Base-by-base conservation (phyloP, 441 rosid species). In the Brassica hybrid region DNA sequence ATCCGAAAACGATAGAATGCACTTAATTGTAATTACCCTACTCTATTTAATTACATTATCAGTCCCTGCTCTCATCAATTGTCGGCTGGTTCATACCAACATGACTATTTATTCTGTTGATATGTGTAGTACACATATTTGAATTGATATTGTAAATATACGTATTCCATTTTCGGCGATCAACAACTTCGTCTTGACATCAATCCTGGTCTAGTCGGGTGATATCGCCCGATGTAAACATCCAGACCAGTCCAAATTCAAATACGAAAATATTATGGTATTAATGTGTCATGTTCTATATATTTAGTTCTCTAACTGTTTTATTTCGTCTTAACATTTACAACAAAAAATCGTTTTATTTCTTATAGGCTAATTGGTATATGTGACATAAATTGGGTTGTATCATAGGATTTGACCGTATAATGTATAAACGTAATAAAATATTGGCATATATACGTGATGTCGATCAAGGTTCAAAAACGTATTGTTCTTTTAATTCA, bases 1-100 rank as follows among this genome's bases (percentile, higher is more conserved):
- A 45, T 57, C 17, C 45, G 72, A 77, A 45, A 71, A 77, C 21
- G 76, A 71, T 70, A 50, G 34, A 54, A 38, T 56, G 71, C 21
- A 7, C 32, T 16, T 76, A 38, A 70, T 54, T 76, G 23, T 54
- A 27, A 38, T 70, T 71, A 70, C 58, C 75, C 68, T 54, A 70
- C 70, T 41, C 21, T 63, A 54, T 43, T 52, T 3, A 63, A 36
- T 63, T 63, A 54, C 68, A 63, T 52, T 9, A 69, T 38, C 69
- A 48, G 58, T 14, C 57, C 34, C 34, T 30, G 34, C 36, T 27
- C 52, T 32, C 64, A 76, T 36, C 52, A 38, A 8, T 38, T 76
- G 75, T 76, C 66, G 66, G 43, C 21, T 27, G 14, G 38, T 60
- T 27, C 38, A 25, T 25, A 25, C 30, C 41, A 17, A n/a, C 36